A percentile compares a stretch with the other conserved stretches of the same genome.
Evolutionary conservation across 2,329 filamentous ascomycete genomes (phyloP).

Genomic region (Zasmidium cellare): DNA sequence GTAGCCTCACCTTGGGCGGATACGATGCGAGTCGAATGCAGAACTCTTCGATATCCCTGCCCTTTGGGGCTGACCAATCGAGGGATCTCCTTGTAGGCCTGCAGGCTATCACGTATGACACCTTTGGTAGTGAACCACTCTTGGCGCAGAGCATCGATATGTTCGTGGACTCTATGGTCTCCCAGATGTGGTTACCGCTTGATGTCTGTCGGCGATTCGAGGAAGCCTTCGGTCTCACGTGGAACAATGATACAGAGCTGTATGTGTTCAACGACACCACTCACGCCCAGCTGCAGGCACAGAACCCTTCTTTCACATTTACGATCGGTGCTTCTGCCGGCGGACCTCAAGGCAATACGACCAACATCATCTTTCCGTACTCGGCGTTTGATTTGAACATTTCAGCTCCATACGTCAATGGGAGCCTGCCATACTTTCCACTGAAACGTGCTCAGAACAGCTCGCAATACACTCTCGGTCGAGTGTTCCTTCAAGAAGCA

Average conservation of each 20-base stretch:
- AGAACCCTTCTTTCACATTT: constrained; percentile 40
- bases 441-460: constrained; percentile 26
- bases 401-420: constrained; percentile 15
- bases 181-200: constrained; percentile 43
- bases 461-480: constrained; percentile 30
- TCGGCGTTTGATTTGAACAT: constrained; percentile 32
- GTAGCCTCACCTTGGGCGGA: constrained; percentile 41
- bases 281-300: constrained; percentile 33
- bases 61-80: constrained; percentile 29
- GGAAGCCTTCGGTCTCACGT: constrained; percentile 41
- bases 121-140: constrained; percentile 24
- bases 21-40: constrained; percentile 43
- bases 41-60: constrained; percentile 19
- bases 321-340: constrained; percentile 19
- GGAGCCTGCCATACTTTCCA: constrained; percentile 26
- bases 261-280: constrained; percentile 43
- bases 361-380: constrained; percentile 29
- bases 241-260: constrained; percentile 37
- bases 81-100: constrained; percentile 28
- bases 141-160: constrained; percentile 18
- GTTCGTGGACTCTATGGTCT: constrained; percentile 42
- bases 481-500: constrained; percentile 31
- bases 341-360: constrained; percentile 8
- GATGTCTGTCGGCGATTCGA: constrained; percentile 43
- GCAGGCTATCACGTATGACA: constrained; percentile 26